These are phyloP conservation scores for Rugonectria rugulosa DNA, from an alignment of 2,329 filamentous ascomycete genomes.

Conservation along the genomic window DNA sequence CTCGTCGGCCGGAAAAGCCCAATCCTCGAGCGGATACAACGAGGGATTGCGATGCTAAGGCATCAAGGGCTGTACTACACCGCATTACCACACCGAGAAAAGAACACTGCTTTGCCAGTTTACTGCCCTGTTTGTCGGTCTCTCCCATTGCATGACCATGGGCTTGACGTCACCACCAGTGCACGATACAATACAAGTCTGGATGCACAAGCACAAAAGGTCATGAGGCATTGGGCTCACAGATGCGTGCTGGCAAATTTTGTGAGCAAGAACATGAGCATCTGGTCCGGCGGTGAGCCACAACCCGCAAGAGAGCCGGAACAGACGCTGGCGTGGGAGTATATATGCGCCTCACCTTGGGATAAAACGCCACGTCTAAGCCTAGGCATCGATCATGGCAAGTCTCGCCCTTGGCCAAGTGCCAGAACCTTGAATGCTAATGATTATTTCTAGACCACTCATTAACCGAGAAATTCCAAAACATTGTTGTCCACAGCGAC, in stretches of 20 bases:
- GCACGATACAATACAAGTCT: background rate
- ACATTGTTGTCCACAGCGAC: conserved; percentile 6
- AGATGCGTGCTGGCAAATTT: conserved; percentile 5
- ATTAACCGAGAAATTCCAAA: background rate
- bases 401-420: background rate
- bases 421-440: background rate
- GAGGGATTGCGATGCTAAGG: background rate
- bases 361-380: background rate
- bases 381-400: conserved; percentile 3
- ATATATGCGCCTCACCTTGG: conserved; percentile 2
- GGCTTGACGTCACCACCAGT: background rate
- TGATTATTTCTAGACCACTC: background rate
- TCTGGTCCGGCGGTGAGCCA: background rate
- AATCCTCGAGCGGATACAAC: background rate
- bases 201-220: background rate
- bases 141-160: background rate
- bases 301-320: background rate
- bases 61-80: too few relatives aligned
- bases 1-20: background rate
- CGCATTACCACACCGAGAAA: background rate
- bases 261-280: background rate
- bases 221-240: conserved; percentile 2
- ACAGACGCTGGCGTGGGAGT: conserved; percentile 1
- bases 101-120: background rate
- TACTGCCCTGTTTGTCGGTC: conserved; percentile 4